phyloP scores from a whole-genome alignment of 805 yeast species.

The Metschnikowia sp. region DNA sequence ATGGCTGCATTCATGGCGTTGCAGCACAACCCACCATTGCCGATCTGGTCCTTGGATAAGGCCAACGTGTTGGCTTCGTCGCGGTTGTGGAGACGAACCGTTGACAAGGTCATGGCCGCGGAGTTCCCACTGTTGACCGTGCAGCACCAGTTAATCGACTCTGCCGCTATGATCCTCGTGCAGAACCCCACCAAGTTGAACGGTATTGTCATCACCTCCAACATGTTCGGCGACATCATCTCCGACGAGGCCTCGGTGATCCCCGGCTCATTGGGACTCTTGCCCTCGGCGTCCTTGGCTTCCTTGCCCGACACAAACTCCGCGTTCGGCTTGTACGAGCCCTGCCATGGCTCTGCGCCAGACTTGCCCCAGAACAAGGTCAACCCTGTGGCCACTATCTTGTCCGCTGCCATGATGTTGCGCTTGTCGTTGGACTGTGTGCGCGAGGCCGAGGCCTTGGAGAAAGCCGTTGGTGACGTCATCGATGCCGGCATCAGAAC shows the following conservation, averaged over 20 bases:
- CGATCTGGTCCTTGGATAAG: conserved; percentile 94
- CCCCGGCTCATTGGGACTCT: conserved; percentile 94
- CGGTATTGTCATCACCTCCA: conserved; percentile 88
- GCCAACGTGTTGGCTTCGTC: conserved; percentile 97
- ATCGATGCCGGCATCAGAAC: conserved; percentile 85
- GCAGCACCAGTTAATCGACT: conserved; percentile 94
- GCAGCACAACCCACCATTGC: conserved; percentile 90
- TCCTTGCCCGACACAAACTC: conserved; percentile 93
- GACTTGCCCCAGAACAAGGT: conserved; percentile 85
- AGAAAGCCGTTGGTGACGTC: conserved; percentile 79
- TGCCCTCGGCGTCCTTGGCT: conserved; percentile 95
- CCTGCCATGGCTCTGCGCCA: conserved; percentile 98
- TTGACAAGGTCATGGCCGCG: conserved; percentile 72
- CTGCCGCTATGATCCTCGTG: conserved; percentile 97
- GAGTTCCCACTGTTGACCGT: conserved; percentile 89
- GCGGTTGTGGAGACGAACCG: conserved; percentile 94
- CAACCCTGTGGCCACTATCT: conserved; percentile 91
- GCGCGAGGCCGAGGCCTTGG: conserved; percentile 84
- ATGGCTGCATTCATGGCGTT: conserved; percentile 98
- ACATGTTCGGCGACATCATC: conserved; percentile 98
- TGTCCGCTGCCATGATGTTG: conserved; percentile 97
- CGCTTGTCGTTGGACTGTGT: conserved; percentile 79
- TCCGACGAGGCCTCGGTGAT: conserved; percentile 97
- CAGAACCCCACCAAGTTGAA: conserved; percentile 88
- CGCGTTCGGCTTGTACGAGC: conserved; percentile 96